Evolutionary conservation across 1,284 basidiomycete genomes (phyloP), one percentile per base, ranked within the genome.

Genomic region (Volvariella volvacea): DNA sequence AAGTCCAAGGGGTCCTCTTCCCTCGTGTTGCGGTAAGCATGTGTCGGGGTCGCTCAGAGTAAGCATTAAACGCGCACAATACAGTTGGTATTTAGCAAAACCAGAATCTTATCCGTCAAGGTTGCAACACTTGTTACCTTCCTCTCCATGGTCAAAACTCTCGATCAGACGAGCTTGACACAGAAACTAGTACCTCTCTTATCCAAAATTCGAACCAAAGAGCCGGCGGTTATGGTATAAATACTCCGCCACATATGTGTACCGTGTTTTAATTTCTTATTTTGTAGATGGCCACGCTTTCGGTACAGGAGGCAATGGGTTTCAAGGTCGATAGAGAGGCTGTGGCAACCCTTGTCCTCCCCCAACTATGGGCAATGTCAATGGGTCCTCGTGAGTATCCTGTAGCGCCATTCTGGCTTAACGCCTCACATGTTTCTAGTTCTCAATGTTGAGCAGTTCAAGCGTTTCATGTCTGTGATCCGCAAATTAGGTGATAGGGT

Each of bases 291-390:
- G 91, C 92, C 1, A 96, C 93, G 0, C 68, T 98, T 34, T 83
- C 81, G 7, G 93, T 99, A 0, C 93, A 99, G 65, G 94, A 97
- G 63, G 90, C 89, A 2, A 96, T 98, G 92, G 91, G 93, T 1
- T 76, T 82, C 54, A 99, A 98, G 62, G 87, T 98, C 3, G 93
- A 97, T 53, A 76, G 92, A 38, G 93, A 97, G 64, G 91, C 93
- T 3, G 88, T 97, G 14, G 95, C 95, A 0, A 95, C 89, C 0
- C 74, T 94, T 28, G 91, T 97, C 12, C 71, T 98, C 14, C 93
- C 93, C 10, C 94, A 97, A 55, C 68, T 97, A 7, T 97, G 93
- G 93, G 74, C 84, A 1, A 95, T 97, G 92, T 92, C 88, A 1
- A 94, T 96, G 67, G 93, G 92, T n/a, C 93, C 93, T 43, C 61